A percentile compares a stretch with the other conserved stretches of the same genome.
Conservation (phyloP, 148 eudicot genomes). For the Cornus florida region DNA sequence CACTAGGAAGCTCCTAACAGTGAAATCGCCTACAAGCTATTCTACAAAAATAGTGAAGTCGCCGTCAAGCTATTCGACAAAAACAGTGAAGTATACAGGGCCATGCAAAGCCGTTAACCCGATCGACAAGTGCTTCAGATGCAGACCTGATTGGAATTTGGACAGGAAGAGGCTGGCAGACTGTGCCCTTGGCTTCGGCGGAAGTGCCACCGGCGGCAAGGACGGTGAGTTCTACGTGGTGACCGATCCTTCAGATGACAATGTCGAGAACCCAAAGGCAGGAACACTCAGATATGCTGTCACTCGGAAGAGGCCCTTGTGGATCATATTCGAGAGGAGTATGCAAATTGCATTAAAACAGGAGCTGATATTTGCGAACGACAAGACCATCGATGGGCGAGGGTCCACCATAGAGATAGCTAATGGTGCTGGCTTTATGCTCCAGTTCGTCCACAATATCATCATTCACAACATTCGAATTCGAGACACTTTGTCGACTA, state of each 20-base stretch:
- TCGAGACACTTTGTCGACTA: conserved; percentile 29
- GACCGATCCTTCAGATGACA: conserved; percentile 42
- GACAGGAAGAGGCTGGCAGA: conserved; percentile 46
- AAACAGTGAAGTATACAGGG: conserved; percentile 17
- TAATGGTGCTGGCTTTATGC: conserved; percentile 65
- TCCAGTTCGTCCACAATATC: conserved; percentile 55
- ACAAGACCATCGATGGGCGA: conserved; percentile 87
- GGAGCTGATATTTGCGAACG: conserved; percentile 53
- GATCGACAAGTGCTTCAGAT: conserved; percentile 76
- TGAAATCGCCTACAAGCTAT: no score
- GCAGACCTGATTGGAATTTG: conserved; percentile 49
- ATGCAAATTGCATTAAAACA: conserved; percentile 58
- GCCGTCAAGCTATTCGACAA: no score
- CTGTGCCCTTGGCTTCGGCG: conserved; percentile 72
- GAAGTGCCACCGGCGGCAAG: conserved; percentile 51
- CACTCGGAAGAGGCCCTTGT: conserved; percentile 57
- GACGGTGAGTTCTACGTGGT: conserved; percentile 48
- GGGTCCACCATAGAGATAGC: conserved; percentile 56
- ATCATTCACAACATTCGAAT: conserved; percentile 62
- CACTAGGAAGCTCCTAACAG: background rate
- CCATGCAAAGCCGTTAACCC: conserved; percentile 64
- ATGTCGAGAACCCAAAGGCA: conserved; percentile 48
- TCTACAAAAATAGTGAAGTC: background rate
- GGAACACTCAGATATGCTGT: conserved; percentile 79
- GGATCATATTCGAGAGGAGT: conserved; percentile 56